Conservation (phyloP, 768 basidiomycete species). For the Suillus placidus region DNA sequence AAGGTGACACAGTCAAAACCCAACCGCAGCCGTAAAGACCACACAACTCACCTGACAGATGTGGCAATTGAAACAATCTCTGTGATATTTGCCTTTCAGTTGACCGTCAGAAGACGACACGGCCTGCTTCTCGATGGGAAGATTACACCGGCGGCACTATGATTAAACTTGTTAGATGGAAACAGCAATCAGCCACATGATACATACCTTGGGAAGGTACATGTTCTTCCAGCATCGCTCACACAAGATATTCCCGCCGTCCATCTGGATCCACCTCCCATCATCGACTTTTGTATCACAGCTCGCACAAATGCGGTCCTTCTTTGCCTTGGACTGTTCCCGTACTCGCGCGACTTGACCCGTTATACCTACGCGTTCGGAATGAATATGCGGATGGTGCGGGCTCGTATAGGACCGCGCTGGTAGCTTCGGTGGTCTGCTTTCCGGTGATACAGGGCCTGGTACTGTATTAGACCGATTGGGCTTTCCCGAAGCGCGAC, state of each 20-base stretch:
- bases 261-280: constrained; percentile 81
- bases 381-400: constrained; percentile 38
- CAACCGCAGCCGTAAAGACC: constrained; percentile 1
- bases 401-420: constrained; percentile 56
- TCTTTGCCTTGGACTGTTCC: constrained; percentile 35
- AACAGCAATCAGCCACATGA: not conserved
- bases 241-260: constrained; percentile 77
- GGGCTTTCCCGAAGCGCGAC: constrained; percentile 32
- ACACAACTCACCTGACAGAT: constrained; percentile 62
- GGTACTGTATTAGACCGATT: constrained; percentile 57
- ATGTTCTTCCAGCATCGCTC: constrained; percentile 95
- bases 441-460: constrained; percentile 46
- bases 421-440: constrained; percentile 55
- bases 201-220: constrained; percentile 86
- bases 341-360: constrained; percentile 34
- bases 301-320: constrained; percentile 56
- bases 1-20: not conserved
- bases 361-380: constrained; percentile 26
- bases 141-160: constrained; percentile 85
- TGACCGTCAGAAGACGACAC: constrained; percentile 92
- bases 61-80: constrained; percentile 87
- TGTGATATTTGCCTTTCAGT: constrained; percentile 94
- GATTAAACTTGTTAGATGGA: constrained; percentile 8
- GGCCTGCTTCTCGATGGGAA: constrained; percentile 88
- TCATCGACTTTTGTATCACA: constrained; percentile 75